Conservation (phyloP, 768 basidiomycete genomes). For the Macrolepiota fuliginosa region DNA sequence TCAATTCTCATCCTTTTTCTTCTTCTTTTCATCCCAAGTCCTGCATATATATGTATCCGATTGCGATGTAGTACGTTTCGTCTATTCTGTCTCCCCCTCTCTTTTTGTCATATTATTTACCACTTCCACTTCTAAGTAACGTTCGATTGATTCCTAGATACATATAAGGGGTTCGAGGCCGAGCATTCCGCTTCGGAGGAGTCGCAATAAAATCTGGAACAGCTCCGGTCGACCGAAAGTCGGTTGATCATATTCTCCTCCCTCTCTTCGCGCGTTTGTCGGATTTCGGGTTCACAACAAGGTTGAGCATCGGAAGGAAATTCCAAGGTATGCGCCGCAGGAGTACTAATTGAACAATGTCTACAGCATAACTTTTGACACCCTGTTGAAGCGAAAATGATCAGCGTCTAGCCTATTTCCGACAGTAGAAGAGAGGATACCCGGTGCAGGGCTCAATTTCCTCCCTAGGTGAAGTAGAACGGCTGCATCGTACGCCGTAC, state of each 20-base stretch:
- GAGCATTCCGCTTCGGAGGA: not conserved
- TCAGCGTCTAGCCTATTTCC: not conserved
- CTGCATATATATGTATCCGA: constrained; percentile 14
- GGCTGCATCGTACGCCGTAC: not conserved
- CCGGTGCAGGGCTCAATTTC: not conserved
- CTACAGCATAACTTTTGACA: not conserved
- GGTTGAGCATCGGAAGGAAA: not conserved
- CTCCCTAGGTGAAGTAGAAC: not conserved
- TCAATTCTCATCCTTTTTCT: not conserved
- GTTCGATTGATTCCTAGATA: constrained; percentile 1
- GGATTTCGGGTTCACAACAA: not conserved
- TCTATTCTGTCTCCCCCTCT: not conserved
- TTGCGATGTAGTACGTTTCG: constrained; percentile 22
- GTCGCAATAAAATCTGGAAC: not conserved
- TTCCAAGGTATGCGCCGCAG: not conserved
- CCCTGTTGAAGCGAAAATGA: not conserved
- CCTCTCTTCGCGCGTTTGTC: not conserved
- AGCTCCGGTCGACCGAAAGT: not conserved
- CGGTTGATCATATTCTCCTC: not conserved
- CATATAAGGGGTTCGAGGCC: not conserved
- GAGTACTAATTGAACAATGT: not conserved
- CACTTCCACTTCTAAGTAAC: not conserved
- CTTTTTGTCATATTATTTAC: constrained; percentile 3
- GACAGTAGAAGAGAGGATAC: not conserved
- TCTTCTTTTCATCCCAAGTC: not conserved